phyloP scores from a whole-genome alignment of 352 stramenopile species.

The Phytophthora ramorum region DNA sequence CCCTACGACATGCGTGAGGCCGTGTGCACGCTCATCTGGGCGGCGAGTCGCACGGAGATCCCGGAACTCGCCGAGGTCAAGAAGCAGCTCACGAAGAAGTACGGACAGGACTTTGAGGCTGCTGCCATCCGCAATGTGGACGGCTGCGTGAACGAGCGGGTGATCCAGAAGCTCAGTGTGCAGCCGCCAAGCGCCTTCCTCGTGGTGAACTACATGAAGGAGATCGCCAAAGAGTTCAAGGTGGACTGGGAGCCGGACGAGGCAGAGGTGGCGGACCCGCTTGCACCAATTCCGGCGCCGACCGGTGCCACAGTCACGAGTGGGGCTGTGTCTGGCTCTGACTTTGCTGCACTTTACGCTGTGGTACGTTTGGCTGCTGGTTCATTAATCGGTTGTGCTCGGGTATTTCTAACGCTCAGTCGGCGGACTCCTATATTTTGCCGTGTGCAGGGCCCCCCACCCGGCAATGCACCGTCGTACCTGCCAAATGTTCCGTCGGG shows the following conservation, averaged over 20 bases:
- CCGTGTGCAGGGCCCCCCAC: constrained; percentile 47
- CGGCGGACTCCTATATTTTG: constrained; percentile 1
- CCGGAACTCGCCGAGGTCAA: constrained; percentile 93
- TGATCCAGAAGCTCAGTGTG: constrained; percentile 95
- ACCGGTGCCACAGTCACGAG: constrained; percentile 85
- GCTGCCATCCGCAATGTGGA: constrained; percentile 87
- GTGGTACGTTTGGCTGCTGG: constrained; percentile 43
- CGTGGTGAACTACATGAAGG: constrained; percentile 96
- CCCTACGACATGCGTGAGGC: constrained; percentile 94
- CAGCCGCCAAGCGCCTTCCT: constrained; percentile 94
- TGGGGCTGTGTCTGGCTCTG: constrained; percentile 85
- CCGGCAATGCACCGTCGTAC: constrained; percentile 51
- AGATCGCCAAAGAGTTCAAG: constrained; percentile 95
- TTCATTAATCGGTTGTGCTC: neutral
- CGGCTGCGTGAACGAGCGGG: constrained; percentile 91
- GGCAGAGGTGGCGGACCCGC: constrained; percentile 70
- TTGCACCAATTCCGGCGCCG: constrained; percentile 91
- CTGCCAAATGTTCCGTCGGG: constrained; percentile 49
- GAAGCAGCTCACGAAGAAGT: constrained; percentile 91
- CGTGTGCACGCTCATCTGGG: constrained; percentile 95
- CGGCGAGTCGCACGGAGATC: constrained; percentile 91
- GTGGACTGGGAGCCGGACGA: constrained; percentile 94
- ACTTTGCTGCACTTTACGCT: constrained; percentile 77
- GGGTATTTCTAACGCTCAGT: neutral
- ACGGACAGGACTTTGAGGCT: constrained; percentile 89